Conservation (phyloP, 2,329 filamentous ascomycete genomes). For the Pseudocercospora eumusae region DNA sequence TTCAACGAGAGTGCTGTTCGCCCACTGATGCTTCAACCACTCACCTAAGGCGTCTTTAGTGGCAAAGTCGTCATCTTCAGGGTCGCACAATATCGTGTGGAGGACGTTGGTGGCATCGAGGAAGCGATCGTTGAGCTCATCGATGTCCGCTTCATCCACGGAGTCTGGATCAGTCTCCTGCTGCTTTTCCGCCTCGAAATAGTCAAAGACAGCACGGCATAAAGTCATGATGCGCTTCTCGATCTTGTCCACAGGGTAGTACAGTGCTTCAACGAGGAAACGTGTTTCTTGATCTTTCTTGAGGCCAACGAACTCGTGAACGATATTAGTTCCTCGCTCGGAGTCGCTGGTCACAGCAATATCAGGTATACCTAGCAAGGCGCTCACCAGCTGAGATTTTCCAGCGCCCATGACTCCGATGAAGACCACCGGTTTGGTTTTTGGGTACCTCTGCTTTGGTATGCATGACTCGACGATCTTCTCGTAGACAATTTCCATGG, state of each 20-base stretch:
- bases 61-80: constrained; percentile 8
- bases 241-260: neutral
- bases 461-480: neutral
- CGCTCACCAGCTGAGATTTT: constrained; percentile 9
- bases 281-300: neutral
- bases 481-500: neutral
- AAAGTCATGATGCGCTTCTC: neutral
- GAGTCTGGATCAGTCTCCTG: neutral
- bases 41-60: neutral
- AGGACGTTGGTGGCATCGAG: constrained; percentile 18
- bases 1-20: neutral
- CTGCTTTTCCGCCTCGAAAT: neutral
- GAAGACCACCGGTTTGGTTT: neutral
- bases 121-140: neutral
- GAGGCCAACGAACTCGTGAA: constrained; percentile 15
- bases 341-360: constrained; percentile 8
- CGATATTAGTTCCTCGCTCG: constrained; percentile 17
- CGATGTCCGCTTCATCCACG: constrained; percentile 3
- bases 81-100: constrained; percentile 16
- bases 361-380: constrained; percentile 1
- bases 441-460: neutral
- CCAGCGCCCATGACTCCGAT: constrained; percentile 14
- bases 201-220: neutral
- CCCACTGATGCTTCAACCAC: constrained; percentile 11
- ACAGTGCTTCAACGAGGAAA: constrained; percentile 3